Evolutionary conservation across 495 filamentous ascomycete species (phyloP).

Genomic region (Entonaema liquescens): DNA sequence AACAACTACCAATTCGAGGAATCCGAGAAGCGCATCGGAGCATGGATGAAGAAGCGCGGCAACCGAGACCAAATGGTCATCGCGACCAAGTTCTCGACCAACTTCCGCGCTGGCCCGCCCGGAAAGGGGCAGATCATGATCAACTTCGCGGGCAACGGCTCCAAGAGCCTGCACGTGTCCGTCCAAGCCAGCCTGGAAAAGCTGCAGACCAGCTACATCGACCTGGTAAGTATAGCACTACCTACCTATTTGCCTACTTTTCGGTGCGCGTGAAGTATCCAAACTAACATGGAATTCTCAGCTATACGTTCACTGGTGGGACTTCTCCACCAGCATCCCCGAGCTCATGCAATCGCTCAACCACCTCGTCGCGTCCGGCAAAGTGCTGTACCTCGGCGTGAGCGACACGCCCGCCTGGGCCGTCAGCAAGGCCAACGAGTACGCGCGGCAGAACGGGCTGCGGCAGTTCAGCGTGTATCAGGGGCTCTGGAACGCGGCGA

Average conservation of each 20-base stretch:
- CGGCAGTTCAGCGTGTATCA: slow-evolving; percentile 74
- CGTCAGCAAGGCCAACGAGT: slow-evolving; percentile 72
- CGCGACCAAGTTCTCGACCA: slow-evolving; percentile 74
- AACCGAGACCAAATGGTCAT: slow-evolving; percentile 63
- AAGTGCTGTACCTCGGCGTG: slow-evolving; percentile 75
- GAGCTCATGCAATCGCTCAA: slow-evolving; percentile 77
- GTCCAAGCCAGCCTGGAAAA: slow-evolving; percentile 65
- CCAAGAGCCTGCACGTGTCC: slow-evolving; percentile 65
- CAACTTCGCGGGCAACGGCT: slow-evolving; percentile 66
- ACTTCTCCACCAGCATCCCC: slow-evolving; percentile 66
- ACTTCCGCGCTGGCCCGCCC: slow-evolving; percentile 45
- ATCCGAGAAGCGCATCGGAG: slow-evolving; percentile 77
- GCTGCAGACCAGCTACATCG: slow-evolving; percentile 71
- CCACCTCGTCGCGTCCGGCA: slow-evolving; percentile 64
- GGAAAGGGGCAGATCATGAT: slow-evolving; percentile 56
- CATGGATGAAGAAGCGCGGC: slow-evolving; percentile 69
- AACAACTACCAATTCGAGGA: slow-evolving; percentile 76
- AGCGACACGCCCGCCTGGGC: slow-evolving; percentile 76
- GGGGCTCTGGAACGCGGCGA: slow-evolving; percentile 68
- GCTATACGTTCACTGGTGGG: slow-evolving; percentile 74
- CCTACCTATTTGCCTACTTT: not conserved
- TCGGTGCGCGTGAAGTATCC: too few relatives aligned
- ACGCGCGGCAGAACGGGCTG: slow-evolving; percentile 69
- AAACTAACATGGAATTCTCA: slow-evolving; percentile 19
- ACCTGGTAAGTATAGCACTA: slow-evolving; percentile 52